These are phyloP conservation scores for Chytriomyces confervae DNA, from an alignment of 192 early-diverging fungal genomes.

Conservation along the genomic window DNA sequence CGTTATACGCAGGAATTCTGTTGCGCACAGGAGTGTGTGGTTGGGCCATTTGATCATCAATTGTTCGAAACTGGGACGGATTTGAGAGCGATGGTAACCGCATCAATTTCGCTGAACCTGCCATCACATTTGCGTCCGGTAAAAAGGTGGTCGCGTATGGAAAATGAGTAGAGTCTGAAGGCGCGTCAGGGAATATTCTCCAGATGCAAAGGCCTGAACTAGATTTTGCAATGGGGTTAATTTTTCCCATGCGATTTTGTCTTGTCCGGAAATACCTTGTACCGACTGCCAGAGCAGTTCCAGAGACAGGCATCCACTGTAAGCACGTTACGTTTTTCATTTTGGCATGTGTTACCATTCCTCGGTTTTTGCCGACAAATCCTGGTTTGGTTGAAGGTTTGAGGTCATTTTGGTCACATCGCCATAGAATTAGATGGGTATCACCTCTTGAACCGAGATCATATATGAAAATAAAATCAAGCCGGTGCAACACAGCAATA, in stretches of 20 bases:
- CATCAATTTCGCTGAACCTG: not conserved
- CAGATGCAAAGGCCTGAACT: slow-evolving; percentile 23
- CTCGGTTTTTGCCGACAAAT: slow-evolving; percentile 10
- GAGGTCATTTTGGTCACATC: not conserved
- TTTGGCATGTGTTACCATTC: not conserved
- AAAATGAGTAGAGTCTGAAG: slow-evolving; percentile 12
- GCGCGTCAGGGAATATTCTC: slow-evolving; percentile 21
- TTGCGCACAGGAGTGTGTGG: slow-evolving; percentile 2
- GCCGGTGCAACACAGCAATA: slow-evolving; percentile 7
- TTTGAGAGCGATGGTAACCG: not conserved
- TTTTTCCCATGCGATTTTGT: not conserved
- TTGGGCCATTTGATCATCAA: not conserved
- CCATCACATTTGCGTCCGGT: slow-evolving; percentile 27
- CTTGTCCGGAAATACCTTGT: not conserved
- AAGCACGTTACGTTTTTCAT: slow-evolving; percentile 23
- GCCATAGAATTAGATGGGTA: not conserved
- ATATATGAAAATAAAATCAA: slow-evolving; percentile 4
- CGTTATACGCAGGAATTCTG: not conserved
- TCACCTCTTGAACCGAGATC: not conserved
- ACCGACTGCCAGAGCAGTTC: slow-evolving; percentile 22
- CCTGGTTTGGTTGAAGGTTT: not conserved
- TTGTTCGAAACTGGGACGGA: not conserved
- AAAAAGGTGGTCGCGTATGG: not conserved
- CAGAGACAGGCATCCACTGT: slow-evolving; percentile 25
- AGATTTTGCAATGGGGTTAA: not conserved